Evolutionary conservation across 1,284 basidiomycete genomes (phyloP), one percentile per base, ranked within the genome.

Genomic region (Leccinum insolens): DNA sequence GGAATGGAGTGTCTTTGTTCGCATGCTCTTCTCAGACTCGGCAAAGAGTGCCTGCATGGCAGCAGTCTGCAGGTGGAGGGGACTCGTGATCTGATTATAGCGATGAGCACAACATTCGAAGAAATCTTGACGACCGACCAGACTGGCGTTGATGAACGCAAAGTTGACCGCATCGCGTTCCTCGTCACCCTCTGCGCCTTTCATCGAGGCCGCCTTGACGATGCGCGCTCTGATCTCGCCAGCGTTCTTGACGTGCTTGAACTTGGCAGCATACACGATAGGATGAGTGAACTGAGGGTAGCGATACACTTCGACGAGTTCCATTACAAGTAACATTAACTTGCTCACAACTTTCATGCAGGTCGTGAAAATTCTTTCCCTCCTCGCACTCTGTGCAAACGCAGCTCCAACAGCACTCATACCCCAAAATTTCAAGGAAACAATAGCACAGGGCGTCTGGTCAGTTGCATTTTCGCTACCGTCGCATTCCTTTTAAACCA

Each of bases 141-240:
- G 83, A 65, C 87, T 78, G 25, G 93, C 93, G 77, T 97, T 92
- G 72, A 98, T 83, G 79, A 97, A 98, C 0, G 93, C 93, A 80
- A 93, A 97, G 76, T 96, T 94, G 70, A 97, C 84, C 15, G 86
- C 85, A 28, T 88, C 87, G 62, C 93, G 85, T 71, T 93, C 90
- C 3, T 72, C 72, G n/a, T 93, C 87, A 17, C 93, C 94, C 34
- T 86, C 85, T 1, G 78, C 76, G 0, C 90, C 90, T 12, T 82
- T 75, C 64, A 86, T 79, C 3, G 83, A 85, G 4, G 91, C 84
- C 0, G 94, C 94, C 12, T 82, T 82, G 65, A 96, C 83, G 61
- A 97, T 89, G 3, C 91, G 84, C 55, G 82, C 78, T 34, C 89
- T 83, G 20, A 97, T 81, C 0, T 81, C 80, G 0, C 83, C 80